Conservation (phyloP, 2,329 filamentous ascomycete genomes). For the Paraphoma chrysanthemicola region DNA sequence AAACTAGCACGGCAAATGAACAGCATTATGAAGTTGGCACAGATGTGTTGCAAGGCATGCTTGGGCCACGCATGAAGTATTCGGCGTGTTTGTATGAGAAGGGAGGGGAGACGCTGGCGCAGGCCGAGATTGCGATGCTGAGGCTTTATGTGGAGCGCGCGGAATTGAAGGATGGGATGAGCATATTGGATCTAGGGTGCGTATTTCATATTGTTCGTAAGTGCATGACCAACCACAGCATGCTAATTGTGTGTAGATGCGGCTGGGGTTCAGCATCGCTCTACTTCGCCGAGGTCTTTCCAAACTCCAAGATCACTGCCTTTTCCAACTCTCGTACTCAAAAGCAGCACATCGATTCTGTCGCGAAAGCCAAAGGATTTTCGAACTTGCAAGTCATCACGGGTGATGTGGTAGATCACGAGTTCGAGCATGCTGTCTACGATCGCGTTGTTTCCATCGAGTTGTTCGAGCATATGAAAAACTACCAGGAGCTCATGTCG, state of each 20-base stretch:
- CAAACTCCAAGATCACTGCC: constrained; percentile 67
- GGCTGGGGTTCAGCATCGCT: constrained; percentile 72
- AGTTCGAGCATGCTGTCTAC: constrained; percentile 65
- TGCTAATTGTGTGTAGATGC: constrained; percentile 55
- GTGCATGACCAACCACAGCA: no score
- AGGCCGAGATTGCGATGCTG: constrained; percentile 73
- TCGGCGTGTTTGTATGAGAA: constrained; percentile 71
- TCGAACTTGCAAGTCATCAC: constrained; percentile 70
- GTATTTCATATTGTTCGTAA: constrained; percentile 10
- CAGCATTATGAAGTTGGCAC: constrained; percentile 79
- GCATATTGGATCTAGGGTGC: constrained; percentile 68
- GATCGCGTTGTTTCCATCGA: constrained; percentile 74
- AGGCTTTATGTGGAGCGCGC: constrained; percentile 68
- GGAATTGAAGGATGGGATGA: constrained; percentile 65
- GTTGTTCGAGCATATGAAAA: constrained; percentile 80
- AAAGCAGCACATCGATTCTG: constrained; percentile 69
- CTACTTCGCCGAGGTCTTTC: constrained; percentile 71
- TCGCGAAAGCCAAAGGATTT: constrained; percentile 63
- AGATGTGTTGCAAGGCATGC: constrained; percentile 64
- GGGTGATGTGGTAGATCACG: constrained; percentile 70
- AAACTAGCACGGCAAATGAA: constrained; percentile 69
- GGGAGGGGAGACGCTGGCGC: constrained; percentile 60
- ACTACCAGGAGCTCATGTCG: constrained; percentile 71
- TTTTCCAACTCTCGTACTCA: constrained; percentile 76
- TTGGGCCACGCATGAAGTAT: constrained; percentile 77